Evolutionary conservation across 305 asterid species (phyloP), one percentile per base, ranked within the genome.

Genomic region (Fraxinus platypoda): DNA sequence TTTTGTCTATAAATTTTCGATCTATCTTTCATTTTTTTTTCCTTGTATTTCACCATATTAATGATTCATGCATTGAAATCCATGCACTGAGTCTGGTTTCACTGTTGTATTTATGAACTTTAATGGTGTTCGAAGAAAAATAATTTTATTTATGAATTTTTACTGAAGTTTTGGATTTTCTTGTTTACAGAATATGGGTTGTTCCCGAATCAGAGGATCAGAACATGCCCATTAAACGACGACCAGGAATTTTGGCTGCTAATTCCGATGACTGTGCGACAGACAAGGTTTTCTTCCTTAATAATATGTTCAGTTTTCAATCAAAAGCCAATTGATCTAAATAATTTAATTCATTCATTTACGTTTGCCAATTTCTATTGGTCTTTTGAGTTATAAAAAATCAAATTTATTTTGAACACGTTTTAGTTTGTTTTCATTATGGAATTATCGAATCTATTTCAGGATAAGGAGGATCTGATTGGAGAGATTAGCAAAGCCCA

Each of bases 401-500:
- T 41, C 73, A 25, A 64, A 64, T 25, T 25, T 64, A 21, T 23
- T 62, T 23, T 62, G 31, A 8, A 62, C 71, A 62, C 11, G 31
- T 8, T 15, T 70, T 70, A 28, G 38, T 70, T 43, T 9, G 11
- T 35, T 11, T 11, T 81, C 3, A 1, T 11, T n/a, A 17, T 73
- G 23, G 31, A 57, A 3, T 21, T n/a, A 37, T 74, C 77, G 86
- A 77, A 80, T 79, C 25, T 74, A 62, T 25, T 84, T 74, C 88
- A 84, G 86, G 91, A 91, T 66, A 89, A 90, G 66, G 86, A 93
- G 78, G 90, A 78, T 26, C 28, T 87, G 82, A 30, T 86, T 49
- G 84, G 86, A 37, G 92, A 86, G 78, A 82, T 90, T 82, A 90
- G 86, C 85, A 89, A 89, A 85, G 87, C 93, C 4, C 89, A 90